Evolutionary conservation across 305 asterid species (phyloP), one percentile per base, ranked within the genome.

Genomic region (Fraxinus greggii): DNA sequence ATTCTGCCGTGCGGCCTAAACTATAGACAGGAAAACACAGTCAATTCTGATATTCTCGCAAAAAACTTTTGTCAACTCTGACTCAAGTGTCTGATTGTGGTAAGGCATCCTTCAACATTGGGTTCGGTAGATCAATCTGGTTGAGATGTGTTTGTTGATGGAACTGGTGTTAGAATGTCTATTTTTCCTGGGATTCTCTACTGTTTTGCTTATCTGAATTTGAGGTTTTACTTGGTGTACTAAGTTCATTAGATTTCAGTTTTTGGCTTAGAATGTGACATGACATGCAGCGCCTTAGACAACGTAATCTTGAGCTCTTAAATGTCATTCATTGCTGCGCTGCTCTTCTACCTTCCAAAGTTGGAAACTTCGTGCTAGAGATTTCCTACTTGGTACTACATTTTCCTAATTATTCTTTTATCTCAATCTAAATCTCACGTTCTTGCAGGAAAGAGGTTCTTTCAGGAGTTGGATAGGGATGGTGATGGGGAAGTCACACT

Each of bases 391-490:
- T 28, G 3, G 7, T 9, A 24, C 28, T 26, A 4, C 36, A 5
- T 67, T 67, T 21, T 28, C 15, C 19, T 67, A 26, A 26, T 67
- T 67, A 28, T 12, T 10, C 35, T 28, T 65, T 61, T 26, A 54
- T 81, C 29, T 81, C 35, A 74, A 79, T 83, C 84, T 78, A 69
- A 61, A 48, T 38, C 65, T 51, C 48, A 80, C 59, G 23, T 78
- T 75, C 10, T 76, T 90, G 86, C 92, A 96, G 99, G 99, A 72
- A 92, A 87, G 91, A 91, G 98, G 88, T 94, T 96, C 85, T 96
- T 96, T 75, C 93, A 93, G 84, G 99, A 96, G 93, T 86, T 96
- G 88, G 99, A 96, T 84, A 90, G 99, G 88, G 99, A 96, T 78
- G 98, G 97, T 65, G 99, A 96, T 78, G 99, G 99, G 61, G 97